These are phyloP conservation scores for Leishmania guyanensis DNA, from an alignment of 208 protist genomes.

Conservation along the genomic window DNA sequence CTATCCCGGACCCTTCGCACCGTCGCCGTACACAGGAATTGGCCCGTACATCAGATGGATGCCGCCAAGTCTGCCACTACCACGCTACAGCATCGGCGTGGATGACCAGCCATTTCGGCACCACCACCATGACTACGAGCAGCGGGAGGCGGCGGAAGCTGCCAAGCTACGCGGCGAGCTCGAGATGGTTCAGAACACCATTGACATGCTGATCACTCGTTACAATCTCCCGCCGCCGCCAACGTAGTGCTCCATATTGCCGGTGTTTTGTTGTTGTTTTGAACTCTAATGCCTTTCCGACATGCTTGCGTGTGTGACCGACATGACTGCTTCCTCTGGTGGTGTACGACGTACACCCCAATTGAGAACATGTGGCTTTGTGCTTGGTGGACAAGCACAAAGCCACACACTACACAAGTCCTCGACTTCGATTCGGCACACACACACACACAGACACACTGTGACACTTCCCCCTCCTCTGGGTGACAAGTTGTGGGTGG, in stretches of 20 bases:
- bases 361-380: neutral
- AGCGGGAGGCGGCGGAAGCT: slow-evolving; percentile 25
- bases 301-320: neutral
- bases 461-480: neutral
- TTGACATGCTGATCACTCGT: slow-evolving; percentile 84
- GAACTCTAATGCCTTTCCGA: neutral
- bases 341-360: neutral
- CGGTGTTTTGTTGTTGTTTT: neutral
- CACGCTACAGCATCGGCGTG: slow-evolving; percentile 17
- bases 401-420: neutral
- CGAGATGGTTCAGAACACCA: slow-evolving; percentile 76
- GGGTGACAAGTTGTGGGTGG: neutral
- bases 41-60: slow-evolving; percentile 1
- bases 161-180: slow-evolving; percentile 58
- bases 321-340: slow-evolving; percentile 3
- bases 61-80: neutral
- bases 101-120: slow-evolving; percentile 48
- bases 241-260: slow-evolving; percentile 6
- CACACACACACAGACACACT: neutral
- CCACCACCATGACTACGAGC: slow-evolving; percentile 30
- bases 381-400: neutral
- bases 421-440: neutral
- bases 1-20: slow-evolving; percentile 16
- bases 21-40: slow-evolving; percentile 12
- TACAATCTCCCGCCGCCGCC: slow-evolving; percentile 87